phyloP scores from a whole-genome alignment of 1,284 basidiomycete genomes.

The Boletus nobilissimus region DNA sequence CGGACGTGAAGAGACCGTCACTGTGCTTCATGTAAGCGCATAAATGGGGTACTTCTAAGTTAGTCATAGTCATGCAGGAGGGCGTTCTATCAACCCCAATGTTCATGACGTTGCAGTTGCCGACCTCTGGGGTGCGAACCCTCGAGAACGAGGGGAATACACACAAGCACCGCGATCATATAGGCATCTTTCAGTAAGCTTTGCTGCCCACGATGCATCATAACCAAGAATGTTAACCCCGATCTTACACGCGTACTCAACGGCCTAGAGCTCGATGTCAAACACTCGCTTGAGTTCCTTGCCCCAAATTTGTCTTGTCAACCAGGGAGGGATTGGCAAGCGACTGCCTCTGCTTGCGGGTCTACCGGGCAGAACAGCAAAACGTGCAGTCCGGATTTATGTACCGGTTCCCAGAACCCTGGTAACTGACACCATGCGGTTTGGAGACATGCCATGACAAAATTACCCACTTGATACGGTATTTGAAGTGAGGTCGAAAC shows the following conservation, averaged over 20 bases:
- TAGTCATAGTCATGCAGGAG: slow-evolving; percentile 27
- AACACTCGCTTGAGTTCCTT: slow-evolving; percentile 43
- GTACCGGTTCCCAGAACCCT: slow-evolving; percentile 39
- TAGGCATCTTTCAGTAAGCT: slow-evolving; percentile 8
- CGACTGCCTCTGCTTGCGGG: slow-evolving; percentile 40
- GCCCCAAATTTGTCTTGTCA: slow-evolving; percentile 41
- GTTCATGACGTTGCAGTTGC: slow-evolving; percentile 30
- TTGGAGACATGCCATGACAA: slow-evolving; percentile 36
- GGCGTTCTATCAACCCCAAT: slow-evolving; percentile 32
- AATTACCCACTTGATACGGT: slow-evolving; percentile 33
- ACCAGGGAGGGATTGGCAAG: slow-evolving; percentile 38
- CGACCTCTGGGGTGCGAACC: slow-evolving; percentile 26
- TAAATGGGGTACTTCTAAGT: slow-evolving; percentile 33
- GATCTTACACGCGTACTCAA: slow-evolving; percentile 32
- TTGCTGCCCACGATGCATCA: slow-evolving; percentile 13
- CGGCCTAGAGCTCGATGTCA: slow-evolving; percentile 46
- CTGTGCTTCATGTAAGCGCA: slow-evolving; percentile 14
- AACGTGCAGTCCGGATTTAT: slow-evolving; percentile 41
- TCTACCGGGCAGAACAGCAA: slow-evolving; percentile 47
- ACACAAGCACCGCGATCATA: slow-evolving; percentile 25
- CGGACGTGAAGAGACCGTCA: slow-evolving; percentile 22
- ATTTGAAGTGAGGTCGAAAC: slow-evolving; percentile 40
- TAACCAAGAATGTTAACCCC: slow-evolving; percentile 19
- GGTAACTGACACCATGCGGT: slow-evolving; percentile 45
- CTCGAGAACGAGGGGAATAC: slow-evolving; percentile 39